A percentile compares a stretch with the other conserved stretches of the same genome.
phyloP scores from a whole-genome alignment of 805 yeast species.

The Kuraishia hungarica region DNA sequence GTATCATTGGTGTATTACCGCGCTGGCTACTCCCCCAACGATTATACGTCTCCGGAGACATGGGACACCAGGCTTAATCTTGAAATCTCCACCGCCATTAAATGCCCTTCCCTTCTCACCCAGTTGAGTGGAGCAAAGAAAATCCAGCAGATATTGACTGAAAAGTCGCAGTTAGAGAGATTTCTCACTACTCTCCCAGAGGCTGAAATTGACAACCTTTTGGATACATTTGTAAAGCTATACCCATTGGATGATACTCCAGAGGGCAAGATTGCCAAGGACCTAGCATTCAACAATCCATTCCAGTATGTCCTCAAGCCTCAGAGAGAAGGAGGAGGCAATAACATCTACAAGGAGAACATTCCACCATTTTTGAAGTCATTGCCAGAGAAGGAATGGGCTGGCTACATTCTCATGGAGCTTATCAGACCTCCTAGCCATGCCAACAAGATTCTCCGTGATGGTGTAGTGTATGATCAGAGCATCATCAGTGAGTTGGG shows the following conservation, averaged over 20 bases:
- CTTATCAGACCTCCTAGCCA: slow-evolving; percentile 70
- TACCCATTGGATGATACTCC: slow-evolving; percentile 74
- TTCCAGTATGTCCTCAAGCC: slow-evolving; percentile 83
- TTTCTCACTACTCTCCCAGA: slow-evolving; percentile 32
- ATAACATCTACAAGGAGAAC: slow-evolving; percentile 80
- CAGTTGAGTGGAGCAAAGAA: slow-evolving; percentile 93
- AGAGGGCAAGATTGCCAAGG: slow-evolving; percentile 53
- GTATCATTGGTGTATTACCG: slow-evolving; percentile 86
- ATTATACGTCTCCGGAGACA: slow-evolving; percentile 54
- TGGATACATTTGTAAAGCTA: slow-evolving; percentile 73
- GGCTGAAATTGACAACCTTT: slow-evolving; percentile 20
- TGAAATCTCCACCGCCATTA: slow-evolving; percentile 74
- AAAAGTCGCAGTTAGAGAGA: slow-evolving; percentile 33
- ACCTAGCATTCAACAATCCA: slow-evolving; percentile 60
- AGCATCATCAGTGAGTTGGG: slow-evolving; percentile 88
- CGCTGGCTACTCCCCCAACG: slow-evolving; percentile 81
- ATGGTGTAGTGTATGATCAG: slow-evolving; percentile 54
- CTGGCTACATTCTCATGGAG: slow-evolving; percentile 90
- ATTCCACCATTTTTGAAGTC: slow-evolving; percentile 65
- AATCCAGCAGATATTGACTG: slow-evolving; percentile 81
- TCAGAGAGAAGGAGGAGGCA: slow-evolving; percentile 98
- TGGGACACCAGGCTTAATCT: slow-evolving; percentile 74
- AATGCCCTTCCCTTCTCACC: slow-evolving; percentile 84
- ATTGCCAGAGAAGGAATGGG: slow-evolving; percentile 69
- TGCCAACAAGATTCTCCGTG: slow-evolving; percentile 63